A percentile compares a stretch with the other conserved stretches of the same genome.
These are phyloP conservation scores for Waltiozyma sp. DNA, from an alignment of 1,139 yeast species.

Conservation along the genomic window DNA sequence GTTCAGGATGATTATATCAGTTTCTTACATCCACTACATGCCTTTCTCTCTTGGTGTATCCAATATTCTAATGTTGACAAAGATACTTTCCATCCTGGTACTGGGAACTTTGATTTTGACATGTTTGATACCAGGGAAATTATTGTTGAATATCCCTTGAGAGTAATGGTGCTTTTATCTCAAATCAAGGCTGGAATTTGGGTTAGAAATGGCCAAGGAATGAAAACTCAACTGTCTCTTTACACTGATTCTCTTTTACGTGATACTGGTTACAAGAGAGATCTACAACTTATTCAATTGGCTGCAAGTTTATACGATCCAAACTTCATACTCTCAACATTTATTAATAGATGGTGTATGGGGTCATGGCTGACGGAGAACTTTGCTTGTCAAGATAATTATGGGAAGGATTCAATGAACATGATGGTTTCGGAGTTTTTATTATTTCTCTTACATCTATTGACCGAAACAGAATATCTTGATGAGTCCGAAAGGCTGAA, in stretches of 20 bases:
- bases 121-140: conserved; percentile 1
- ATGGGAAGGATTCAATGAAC: conserved; percentile 34
- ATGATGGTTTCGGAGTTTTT: conserved; percentile 73
- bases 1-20: conserved; percentile 45
- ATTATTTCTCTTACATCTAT: conserved; percentile 53
- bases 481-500: conserved; percentile 40
- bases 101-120: background rate
- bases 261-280: conserved; percentile 74
- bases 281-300: conserved; percentile 60
- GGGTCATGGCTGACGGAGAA: conserved; percentile 36
- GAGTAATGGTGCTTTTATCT: conserved; percentile 62
- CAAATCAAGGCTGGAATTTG: conserved; percentile 78
- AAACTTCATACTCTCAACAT: conserved; percentile 42
- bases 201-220: conserved; percentile 82
- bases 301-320: conserved; percentile 51
- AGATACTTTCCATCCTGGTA: background rate
- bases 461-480: conserved; percentile 59
- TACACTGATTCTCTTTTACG: conserved; percentile 76
- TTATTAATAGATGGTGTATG: conserved; percentile 65
- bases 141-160: conserved; percentile 52
- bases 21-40: conserved; percentile 72
- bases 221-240: conserved; percentile 67
- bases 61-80: conserved; percentile 26
- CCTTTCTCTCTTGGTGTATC: conserved; percentile 60
- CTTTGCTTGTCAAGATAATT: conserved; percentile 26